Percentiles rank a stretch among this genome's conserved stretches.
Evolutionary conservation across 2,329 filamentous ascomycete genomes (phyloP).

Genomic region (Amauroascus verrucosus): DNA sequence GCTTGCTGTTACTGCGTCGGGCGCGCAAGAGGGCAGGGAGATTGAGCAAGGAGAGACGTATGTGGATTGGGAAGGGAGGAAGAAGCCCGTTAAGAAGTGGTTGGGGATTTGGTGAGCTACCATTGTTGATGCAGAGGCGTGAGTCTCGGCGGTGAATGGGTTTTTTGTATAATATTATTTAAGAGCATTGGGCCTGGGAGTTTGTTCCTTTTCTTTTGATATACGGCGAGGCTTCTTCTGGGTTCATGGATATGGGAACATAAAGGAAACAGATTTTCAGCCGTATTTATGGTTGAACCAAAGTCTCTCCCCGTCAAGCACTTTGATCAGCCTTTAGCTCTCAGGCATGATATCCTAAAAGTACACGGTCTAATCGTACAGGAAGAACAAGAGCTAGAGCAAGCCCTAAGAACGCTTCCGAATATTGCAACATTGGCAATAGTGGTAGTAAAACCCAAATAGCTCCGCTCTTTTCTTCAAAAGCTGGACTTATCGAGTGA

Average conservation of each 20-base stretch:
- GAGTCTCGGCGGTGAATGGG: too few species aligned
- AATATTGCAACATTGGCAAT: too few species aligned
- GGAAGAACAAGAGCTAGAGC: too few species aligned
- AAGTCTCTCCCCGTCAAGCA: background rate
- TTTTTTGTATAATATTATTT: constrained; percentile 1
- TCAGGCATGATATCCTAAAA: too few species aligned
- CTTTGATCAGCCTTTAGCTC: background rate
- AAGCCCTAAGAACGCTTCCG: too few species aligned
- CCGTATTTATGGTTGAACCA: background rate
- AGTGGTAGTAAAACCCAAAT: too few species aligned
- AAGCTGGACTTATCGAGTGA: too few species aligned
- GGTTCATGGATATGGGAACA: too few species aligned
- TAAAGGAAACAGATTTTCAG: too few species aligned
- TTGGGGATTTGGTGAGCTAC: constrained; percentile 61
- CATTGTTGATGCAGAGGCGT: background rate
- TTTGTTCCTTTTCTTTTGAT: background rate
- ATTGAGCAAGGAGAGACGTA: constrained; percentile 17
- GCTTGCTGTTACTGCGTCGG: constrained; percentile 11
- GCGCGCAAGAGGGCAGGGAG: constrained; percentile 25
- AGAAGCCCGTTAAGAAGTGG: constrained; percentile 62
- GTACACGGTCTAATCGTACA: too few species aligned
- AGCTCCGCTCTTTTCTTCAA: too few species aligned
- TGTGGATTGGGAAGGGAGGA: constrained; percentile 35
- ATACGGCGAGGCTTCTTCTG: too few species aligned
- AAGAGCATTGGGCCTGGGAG: constrained; percentile 1